Percentiles rank a stretch among this genome's conserved stretches.
These are phyloP conservation scores for Saussurea involucrata DNA, from an alignment of 129 eudicot genomes.

Conservation along the genomic window DNA sequence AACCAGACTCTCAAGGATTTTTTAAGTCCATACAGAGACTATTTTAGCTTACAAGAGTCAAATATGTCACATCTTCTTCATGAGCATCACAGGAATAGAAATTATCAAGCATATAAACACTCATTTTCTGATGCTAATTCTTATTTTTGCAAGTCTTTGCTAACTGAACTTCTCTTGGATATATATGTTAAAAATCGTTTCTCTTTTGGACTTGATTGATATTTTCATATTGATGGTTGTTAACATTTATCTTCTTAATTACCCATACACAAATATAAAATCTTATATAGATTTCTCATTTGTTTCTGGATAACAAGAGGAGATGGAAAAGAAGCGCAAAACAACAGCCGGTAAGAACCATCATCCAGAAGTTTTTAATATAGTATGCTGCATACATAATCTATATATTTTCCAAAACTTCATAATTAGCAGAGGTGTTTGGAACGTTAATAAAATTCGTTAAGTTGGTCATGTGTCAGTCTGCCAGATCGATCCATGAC, in stretches of 20 bases:
- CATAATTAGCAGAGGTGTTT: neutral
- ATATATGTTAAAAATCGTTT: neutral
- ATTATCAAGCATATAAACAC: neutral
- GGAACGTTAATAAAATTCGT: neutral
- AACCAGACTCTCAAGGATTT: no score
- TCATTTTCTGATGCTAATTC: neutral
- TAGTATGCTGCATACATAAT: neutral
- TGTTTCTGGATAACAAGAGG: conserved; percentile 64
- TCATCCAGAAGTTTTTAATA: neutral
- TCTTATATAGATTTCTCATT: conserved; percentile 15
- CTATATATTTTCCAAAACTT: no score
- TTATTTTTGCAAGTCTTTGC: neutral
- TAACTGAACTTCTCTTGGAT: conserved; percentile 5
- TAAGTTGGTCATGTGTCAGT: neutral
- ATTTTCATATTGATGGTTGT: neutral
- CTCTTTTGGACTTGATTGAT: conserved; percentile 10
- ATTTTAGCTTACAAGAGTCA: neutral
- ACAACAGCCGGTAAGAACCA: conserved; percentile 44
- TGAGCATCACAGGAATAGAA: neutral
- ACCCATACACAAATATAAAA: neutral
- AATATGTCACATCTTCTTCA: neutral
- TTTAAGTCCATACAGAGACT: no score
- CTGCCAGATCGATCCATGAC: neutral
- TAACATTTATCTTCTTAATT: neutral
- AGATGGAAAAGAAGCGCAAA: conserved; percentile 62